A percentile compares a stretch with the other conserved stretches of the same genome.
Conservation (phyloP, 441 rosid genomes). For the Erysimum cheiri region DNA sequence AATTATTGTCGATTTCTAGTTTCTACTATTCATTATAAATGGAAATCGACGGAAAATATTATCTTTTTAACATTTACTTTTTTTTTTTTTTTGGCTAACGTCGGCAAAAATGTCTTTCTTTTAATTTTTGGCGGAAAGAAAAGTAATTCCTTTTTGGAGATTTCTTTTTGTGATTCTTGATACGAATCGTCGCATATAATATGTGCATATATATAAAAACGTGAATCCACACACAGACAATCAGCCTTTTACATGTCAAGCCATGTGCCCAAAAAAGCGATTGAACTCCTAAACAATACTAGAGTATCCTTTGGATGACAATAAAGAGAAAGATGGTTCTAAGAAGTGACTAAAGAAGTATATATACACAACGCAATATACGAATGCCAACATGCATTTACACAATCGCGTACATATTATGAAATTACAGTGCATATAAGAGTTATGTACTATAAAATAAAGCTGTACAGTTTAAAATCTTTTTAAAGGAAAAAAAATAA, state of each 20-base stretch:
- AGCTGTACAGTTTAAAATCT: neutral
- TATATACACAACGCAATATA: constrained; percentile 17
- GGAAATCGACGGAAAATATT: neutral
- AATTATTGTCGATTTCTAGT: constrained; percentile 21
- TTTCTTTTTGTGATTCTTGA: constrained; percentile 33
- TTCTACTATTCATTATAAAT: neutral
- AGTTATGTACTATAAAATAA: neutral
- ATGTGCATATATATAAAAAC: constrained; percentile 9
- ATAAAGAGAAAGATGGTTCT: constrained; percentile 36
- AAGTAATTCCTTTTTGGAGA: constrained; percentile 33
- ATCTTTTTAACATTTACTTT: neutral
- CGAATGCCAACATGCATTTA: constrained; percentile 10
- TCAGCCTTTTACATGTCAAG: constrained; percentile 39
- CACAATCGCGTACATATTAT: too few relatives aligned
- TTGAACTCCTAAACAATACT: constrained; percentile 13
- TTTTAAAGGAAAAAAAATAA: neutral
- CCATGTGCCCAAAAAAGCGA: constrained; percentile 36
- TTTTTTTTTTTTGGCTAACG: constrained; percentile 21
- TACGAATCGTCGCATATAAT: constrained; percentile 34
- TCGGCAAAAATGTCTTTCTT: constrained; percentile 30
- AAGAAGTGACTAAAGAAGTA: constrained; percentile 30
- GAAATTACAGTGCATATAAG: constrained; percentile 2
- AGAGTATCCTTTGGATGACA: constrained; percentile 14
- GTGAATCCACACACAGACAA: constrained; percentile 42
- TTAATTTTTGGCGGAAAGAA: constrained; percentile 34